A percentile compares a stretch with the other conserved stretches of the same genome.
phyloP scores from a whole-genome alignment of 2,329 filamentous ascomycete species.

The Fusarium circinatum region DNA sequence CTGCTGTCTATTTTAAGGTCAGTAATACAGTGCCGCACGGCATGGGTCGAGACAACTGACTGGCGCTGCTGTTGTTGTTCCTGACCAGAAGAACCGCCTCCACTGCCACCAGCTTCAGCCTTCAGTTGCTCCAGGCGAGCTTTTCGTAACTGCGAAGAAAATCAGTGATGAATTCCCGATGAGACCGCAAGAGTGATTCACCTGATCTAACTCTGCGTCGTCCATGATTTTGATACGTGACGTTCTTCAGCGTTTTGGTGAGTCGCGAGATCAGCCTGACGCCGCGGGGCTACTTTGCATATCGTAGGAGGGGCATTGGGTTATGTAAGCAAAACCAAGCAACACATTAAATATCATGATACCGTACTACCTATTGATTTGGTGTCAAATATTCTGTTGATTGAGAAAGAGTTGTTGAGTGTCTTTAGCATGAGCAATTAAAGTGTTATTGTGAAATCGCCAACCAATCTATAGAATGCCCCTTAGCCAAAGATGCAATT shows the following conservation, averaged over 20 bases:
- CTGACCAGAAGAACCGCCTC: constrained; percentile 53
- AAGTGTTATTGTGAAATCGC: not conserved
- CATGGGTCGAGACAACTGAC: constrained; percentile 29
- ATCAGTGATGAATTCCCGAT: not conserved
- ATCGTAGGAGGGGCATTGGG: constrained; percentile 39
- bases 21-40: not conserved
- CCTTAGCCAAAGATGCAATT: constrained; percentile 16
- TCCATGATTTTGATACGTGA: constrained; percentile 49
- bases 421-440: not conserved
- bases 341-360: not conserved
- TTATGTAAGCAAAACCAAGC: constrained; percentile 20
- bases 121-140: constrained; percentile 95
- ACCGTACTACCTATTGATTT: not conserved
- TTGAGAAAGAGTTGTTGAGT: not conserved
- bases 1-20: constrained; percentile 46
- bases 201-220: constrained; percentile 57
- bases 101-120: constrained; percentile 68
- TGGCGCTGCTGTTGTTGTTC: constrained; percentile 70
- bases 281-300: constrained; percentile 32
- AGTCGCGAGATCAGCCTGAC: constrained; percentile 34
- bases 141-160: constrained; percentile 76
- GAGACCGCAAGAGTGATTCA: constrained; percentile 16
- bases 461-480: not conserved
- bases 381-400: not conserved
- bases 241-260: constrained; percentile 9